phyloP scores from a whole-genome alignment of 805 yeast genomes.

The Candida oleophila region DNA sequence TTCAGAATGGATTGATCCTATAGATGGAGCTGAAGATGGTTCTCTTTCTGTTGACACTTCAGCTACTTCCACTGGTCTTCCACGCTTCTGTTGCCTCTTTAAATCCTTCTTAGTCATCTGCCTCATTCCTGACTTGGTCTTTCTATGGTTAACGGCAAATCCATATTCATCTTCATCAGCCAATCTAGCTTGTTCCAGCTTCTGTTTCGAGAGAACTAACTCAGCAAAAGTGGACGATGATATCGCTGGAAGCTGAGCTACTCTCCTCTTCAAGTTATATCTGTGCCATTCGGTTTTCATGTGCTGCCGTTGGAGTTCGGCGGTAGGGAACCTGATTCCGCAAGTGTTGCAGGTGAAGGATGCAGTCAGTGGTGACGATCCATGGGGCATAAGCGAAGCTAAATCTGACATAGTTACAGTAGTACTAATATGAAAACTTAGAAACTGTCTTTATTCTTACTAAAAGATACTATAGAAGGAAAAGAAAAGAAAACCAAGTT shows the following conservation, averaged over 20 bases:
- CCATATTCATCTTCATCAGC: conserved; percentile 55
- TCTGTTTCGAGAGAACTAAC: conserved; percentile 46
- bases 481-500: too few relatives aligned
- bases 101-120: conserved; percentile 42
- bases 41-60: neutral
- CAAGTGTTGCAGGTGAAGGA: conserved; percentile 42
- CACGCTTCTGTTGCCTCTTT: conserved; percentile 25
- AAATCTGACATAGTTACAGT: neutral
- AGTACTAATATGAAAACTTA: too few relatives aligned
- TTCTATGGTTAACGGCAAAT: conserved; percentile 37
- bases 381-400: conserved; percentile 17
- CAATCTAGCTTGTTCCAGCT: conserved; percentile 16
- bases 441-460: too few relatives aligned
- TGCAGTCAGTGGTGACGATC: conserved; percentile 22
- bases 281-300: conserved; percentile 49
- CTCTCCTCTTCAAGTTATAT: conserved; percentile 43
- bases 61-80: conserved; percentile 10
- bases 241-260: conserved; percentile 65
- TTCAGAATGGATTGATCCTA: conserved; percentile 54
- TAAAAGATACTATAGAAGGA: too few relatives aligned
- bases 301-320: conserved; percentile 39
- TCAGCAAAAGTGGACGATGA: conserved; percentile 68
- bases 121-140: conserved; percentile 21
- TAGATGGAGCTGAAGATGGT: neutral
- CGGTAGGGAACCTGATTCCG: conserved; percentile 35